Percentiles rank a stretch among this genome's conserved stretches.
Evolutionary conservation across 2,329 filamentous ascomycete genomes (phyloP).

Genomic region (Helotiales sp.): DNA sequence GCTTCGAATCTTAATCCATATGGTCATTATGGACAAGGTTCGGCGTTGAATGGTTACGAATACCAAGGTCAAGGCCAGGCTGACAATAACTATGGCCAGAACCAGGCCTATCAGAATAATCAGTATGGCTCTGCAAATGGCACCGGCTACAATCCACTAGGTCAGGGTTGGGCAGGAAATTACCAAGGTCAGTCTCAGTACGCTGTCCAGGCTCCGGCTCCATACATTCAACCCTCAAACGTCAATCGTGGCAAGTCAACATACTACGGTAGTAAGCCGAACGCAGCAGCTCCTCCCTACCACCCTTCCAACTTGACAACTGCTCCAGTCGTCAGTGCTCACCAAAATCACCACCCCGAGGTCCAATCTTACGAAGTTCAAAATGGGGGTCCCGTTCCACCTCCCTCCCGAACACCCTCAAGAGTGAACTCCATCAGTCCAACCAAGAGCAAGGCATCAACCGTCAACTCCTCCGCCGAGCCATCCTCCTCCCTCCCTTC

Average conservation of each 20-base stretch:
- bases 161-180: slow-evolving; percentile 8
- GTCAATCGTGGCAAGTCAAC: slow-evolving; percentile 23
- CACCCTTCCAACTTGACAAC: slow-evolving; percentile 15
- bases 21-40: slow-evolving; percentile 9
- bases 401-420: not conserved
- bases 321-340: slow-evolving; percentile 12
- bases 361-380: not conserved
- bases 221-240: slow-evolving; percentile 13
- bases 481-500: slow-evolving; percentile 4
- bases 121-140: not conserved
- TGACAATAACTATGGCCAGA: not conserved
- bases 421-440: slow-evolving; percentile 10
- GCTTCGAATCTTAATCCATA: not conserved
- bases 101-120: slow-evolving; percentile 9
- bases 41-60: not conserved
- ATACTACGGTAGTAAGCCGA: not conserved
- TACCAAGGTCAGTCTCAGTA: slow-evolving; percentile 11
- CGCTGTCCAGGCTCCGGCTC: slow-evolving; percentile 1
- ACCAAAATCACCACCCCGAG: not conserved
- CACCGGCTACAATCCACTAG: not conserved
- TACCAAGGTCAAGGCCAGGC: slow-evolving; percentile 3
- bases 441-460: slow-evolving; percentile 12
- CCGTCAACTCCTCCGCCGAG: slow-evolving; percentile 5
- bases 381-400: slow-evolving; percentile 3
- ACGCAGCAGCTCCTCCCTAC: not conserved